Percentiles rank a stretch among this genome's conserved stretches.
Evolutionary conservation across 2,329 filamentous ascomycete species (phyloP).

Genomic region (Grosmannia clavigera): DNA sequence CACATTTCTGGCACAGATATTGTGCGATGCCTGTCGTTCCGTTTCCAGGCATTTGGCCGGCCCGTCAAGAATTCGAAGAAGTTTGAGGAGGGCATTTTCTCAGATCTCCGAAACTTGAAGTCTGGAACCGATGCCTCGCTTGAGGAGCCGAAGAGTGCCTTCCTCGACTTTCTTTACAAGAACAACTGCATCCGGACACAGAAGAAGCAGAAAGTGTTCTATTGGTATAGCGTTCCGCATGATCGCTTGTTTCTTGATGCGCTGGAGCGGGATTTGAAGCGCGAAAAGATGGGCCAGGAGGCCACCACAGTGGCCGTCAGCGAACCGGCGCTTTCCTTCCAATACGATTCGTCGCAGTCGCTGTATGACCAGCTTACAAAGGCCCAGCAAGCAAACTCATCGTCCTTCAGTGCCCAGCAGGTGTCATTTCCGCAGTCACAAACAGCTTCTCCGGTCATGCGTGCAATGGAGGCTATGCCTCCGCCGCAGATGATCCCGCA

Average conservation of each 20-base stretch:
- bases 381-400: conserved; percentile 96
- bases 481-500: conserved; percentile 49
- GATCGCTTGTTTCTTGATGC: conserved; percentile 96
- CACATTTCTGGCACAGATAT: conserved; percentile 99
- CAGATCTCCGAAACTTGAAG: conserved; percentile 93
- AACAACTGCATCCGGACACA: conserved; percentile 99
- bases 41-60: conserved; percentile 95
- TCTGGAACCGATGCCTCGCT: conserved; percentile 95
- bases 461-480: conserved; percentile 85
- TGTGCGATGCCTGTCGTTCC: conserved; percentile 91
- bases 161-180: conserved; percentile 98
- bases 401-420: conserved; percentile 79
- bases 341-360: conserved; percentile 98
- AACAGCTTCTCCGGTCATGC: conserved; percentile 77
- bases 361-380: conserved; percentile 99
- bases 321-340: conserved; percentile 94
- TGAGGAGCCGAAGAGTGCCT: conserved; percentile 96
- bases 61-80: conserved; percentile 99
- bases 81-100: conserved; percentile 99
- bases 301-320: conserved; percentile 92
- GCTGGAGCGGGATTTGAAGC: conserved; percentile 91
- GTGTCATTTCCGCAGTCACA: conserved; percentile 60
- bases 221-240: conserved; percentile 99
- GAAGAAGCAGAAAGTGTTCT: conserved; percentile 99
- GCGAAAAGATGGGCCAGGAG: conserved; percentile 99